Evolutionary conservation across 176 grass and related monocot species (phyloP).

Genomic region (Alloteropsis semialata): DNA sequence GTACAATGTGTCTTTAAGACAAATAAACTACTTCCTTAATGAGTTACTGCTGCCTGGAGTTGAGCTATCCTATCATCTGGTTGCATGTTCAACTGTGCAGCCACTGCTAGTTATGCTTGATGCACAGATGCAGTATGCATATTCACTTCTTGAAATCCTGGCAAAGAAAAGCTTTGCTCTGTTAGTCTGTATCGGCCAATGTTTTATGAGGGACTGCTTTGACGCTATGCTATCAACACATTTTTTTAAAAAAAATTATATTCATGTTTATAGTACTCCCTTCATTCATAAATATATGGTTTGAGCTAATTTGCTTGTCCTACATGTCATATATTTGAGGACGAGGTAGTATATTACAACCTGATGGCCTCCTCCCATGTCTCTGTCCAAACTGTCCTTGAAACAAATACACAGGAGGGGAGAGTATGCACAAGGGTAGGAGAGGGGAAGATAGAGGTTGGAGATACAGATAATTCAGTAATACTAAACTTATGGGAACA

Average conservation of each 20-base stretch:
- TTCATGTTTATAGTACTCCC: too few species aligned
- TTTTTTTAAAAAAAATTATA: not conserved
- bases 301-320: too few species aligned
- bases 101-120: not conserved
- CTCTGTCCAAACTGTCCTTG: not conserved
- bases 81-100: not conserved
- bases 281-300: too few species aligned
- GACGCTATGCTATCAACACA: not conserved
- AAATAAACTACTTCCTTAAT: not conserved
- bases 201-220: not conserved
- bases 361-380: not conserved
- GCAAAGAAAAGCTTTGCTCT: not conserved
- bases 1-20: not conserved
- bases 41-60: not conserved
- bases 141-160: not conserved
- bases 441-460: not conserved
- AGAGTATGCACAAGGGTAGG: not conserved
- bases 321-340: too few species aligned
- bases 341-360: not conserved
- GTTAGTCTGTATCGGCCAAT: not conserved
- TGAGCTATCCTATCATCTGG: not conserved
- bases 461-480: not conserved
- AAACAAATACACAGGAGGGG: not conserved
- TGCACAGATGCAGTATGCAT: not conserved
- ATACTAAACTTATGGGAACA: not conserved